Conservation (phyloP, 768 basidiomycete genomes). For the Tricholoma matsutake region DNA sequence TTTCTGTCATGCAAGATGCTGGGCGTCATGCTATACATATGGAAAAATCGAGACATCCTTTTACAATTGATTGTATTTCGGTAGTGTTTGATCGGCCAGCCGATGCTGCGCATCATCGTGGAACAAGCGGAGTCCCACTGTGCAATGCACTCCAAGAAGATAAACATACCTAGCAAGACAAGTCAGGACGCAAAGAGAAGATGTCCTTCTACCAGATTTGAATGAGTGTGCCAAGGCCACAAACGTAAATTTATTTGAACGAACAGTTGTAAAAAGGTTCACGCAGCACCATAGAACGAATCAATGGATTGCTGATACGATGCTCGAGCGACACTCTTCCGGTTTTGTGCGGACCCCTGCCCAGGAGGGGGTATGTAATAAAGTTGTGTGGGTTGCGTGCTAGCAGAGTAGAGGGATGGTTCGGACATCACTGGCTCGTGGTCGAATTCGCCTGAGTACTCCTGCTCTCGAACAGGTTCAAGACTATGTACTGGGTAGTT, state of each 20-base stretch:
- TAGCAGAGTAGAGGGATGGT: background rate
- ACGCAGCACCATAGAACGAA: conserved; percentile 37
- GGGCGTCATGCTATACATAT: no score
- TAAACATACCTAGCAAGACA: background rate
- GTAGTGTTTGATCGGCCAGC: background rate
- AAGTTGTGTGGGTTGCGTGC: background rate
- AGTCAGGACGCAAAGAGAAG: background rate
- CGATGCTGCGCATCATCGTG: background rate
- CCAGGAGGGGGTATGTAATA: conserved; percentile 3
- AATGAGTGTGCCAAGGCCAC: background rate
- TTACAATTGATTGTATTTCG: no score
- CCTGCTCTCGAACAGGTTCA: conserved; percentile 11
- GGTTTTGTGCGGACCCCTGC: conserved; percentile 10
- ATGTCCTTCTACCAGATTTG: background rate
- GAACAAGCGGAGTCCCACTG: background rate
- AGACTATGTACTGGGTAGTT: conserved; percentile 11
- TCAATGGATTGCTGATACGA: conserved; percentile 36
- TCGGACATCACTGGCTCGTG: background rate
- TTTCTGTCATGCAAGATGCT: no score
- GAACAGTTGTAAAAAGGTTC: background rate
- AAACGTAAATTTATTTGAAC: background rate
- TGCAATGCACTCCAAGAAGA: background rate
- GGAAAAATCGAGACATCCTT: no score
- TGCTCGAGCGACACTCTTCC: conserved; percentile 16
- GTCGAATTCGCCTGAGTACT: background rate